These are phyloP conservation scores for Pythium dissimile DNA, from an alignment of 352 stramenopile genomes.

Conservation along the genomic window DNA sequence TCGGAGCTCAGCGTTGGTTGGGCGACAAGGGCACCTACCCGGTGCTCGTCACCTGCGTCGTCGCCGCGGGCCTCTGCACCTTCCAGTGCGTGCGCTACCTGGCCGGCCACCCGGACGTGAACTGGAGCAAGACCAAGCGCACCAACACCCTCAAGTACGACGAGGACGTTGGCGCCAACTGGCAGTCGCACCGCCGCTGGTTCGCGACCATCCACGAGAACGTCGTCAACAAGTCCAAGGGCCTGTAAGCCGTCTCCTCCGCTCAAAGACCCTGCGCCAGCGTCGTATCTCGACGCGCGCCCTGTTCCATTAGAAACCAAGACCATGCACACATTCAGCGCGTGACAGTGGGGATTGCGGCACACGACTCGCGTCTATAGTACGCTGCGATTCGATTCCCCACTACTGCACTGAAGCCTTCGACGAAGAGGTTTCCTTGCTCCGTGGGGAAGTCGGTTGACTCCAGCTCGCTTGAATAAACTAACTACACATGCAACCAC, in stretches of 20 bases:
- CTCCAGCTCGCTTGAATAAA: conserved; percentile 6
- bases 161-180: conserved; percentile 52
- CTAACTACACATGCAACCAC: conserved; percentile 9
- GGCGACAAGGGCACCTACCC: conserved; percentile 77
- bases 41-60: conserved; percentile 65
- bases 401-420: too few relatives aligned
- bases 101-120: conserved; percentile 63
- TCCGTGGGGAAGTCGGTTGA: neutral
- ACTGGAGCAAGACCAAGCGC: conserved; percentile 79
- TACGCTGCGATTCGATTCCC: too few relatives aligned
- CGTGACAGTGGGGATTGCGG: too few relatives aligned
- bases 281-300: neutral
- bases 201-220: conserved; percentile 73
- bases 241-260: conserved; percentile 23
- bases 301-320: neutral
- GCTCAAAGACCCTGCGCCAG: neutral
- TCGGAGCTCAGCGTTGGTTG: conserved; percentile 76
- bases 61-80: conserved; percentile 59
- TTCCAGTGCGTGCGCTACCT: conserved; percentile 75
- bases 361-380: too few relatives aligned
- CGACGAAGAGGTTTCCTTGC: neutral
- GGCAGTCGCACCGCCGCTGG: conserved; percentile 71
- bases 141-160: conserved; percentile 72
- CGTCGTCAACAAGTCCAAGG: conserved; percentile 77
- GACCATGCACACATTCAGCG: neutral